A percentile compares a stretch with the other conserved stretches of the same genome.
Conservation (phyloP, 2,329 filamentous ascomycete species). For the Rhynchosporium secalis region DNA sequence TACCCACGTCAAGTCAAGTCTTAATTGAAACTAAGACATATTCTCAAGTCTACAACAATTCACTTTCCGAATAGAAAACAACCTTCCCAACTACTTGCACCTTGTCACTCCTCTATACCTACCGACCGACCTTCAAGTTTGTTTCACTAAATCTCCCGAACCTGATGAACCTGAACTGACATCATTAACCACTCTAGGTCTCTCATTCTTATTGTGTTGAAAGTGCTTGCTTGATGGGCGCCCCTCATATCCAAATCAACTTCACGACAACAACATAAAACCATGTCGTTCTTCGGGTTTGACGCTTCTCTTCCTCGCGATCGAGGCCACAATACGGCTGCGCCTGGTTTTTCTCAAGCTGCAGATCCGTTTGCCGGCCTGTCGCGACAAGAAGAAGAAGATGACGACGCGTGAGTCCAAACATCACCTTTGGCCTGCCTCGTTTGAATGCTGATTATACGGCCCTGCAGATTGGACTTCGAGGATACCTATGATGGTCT, state of each 20-base stretch:
- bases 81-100: constrained; percentile 10
- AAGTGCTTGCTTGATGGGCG: constrained; percentile 7
- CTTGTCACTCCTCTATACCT: background rate
- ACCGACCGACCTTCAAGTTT: constrained; percentile 10
- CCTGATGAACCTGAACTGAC: constrained; percentile 20
- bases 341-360: constrained; percentile 78
- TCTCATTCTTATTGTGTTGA: constrained; percentile 5
- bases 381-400: constrained; percentile 54
- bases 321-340: constrained; percentile 63
- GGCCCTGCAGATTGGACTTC: constrained; percentile 69
- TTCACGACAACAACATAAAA: constrained; percentile 3
- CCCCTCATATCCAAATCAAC: constrained; percentile 7
- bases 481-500: constrained; percentile 97
- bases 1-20: background rate
- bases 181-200: background rate
- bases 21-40: background rate
- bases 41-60: constrained; percentile 12
- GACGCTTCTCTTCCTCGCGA: constrained; percentile 67
- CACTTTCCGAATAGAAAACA: constrained; percentile 7
- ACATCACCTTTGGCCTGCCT: background rate
- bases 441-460: constrained; percentile 1
- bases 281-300: constrained; percentile 92
- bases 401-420: constrained; percentile 43
- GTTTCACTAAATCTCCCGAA: constrained; percentile 20
- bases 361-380: constrained; percentile 88